phyloP scores from a whole-genome alignment of 1,284 basidiomycete species.

The Ceratobasidium sp. region DNA sequence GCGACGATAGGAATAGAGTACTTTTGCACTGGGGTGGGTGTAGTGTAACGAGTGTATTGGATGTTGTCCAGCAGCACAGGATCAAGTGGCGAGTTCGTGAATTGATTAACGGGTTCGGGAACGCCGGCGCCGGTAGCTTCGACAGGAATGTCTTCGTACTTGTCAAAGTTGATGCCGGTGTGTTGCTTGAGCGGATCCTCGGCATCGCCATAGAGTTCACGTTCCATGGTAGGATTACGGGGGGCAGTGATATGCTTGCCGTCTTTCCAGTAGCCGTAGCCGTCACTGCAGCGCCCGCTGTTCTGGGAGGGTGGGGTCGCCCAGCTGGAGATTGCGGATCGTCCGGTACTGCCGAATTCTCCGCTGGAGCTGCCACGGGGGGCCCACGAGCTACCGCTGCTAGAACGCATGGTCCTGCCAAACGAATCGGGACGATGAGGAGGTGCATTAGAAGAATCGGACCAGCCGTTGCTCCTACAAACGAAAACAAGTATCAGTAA shows the following conservation, averaged over 20 bases:
- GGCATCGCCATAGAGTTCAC: conserved; percentile 94
- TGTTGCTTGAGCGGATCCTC: conserved; percentile 87
- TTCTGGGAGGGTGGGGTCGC: conserved; percentile 54
- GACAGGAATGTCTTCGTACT: conserved; percentile 99
- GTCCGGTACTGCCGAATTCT: conserved; percentile 55
- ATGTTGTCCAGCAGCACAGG: conserved; percentile 97
- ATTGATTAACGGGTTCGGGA: conserved; percentile 91
- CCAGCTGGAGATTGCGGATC: conserved; percentile 52
- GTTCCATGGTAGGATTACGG: conserved; percentile 89
- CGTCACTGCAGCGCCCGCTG: conserved; percentile 66
- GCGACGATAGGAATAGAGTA: conserved; percentile 99
- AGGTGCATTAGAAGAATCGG: conserved; percentile 67
- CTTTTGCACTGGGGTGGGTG: conserved; percentile 99
- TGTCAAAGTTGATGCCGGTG: conserved; percentile 99
- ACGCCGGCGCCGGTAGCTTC: conserved; percentile 97
- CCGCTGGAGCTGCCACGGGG: conserved; percentile 58
- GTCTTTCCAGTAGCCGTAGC: conserved; percentile 89
- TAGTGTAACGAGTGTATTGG: conserved; percentile 89
- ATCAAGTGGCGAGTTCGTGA: conserved; percentile 92
- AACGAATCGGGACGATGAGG: conserved; percentile 61
- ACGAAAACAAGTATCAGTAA: conserved; percentile 58
- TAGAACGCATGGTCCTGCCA: conserved; percentile 57
- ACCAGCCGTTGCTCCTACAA: conserved; percentile 72
- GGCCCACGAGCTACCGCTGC: conserved; percentile 54
- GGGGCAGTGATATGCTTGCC: conserved; percentile 86